Conservation (phyloP, 495 filamentous ascomycete genomes). For the Aspergillus asperescens region DNA sequence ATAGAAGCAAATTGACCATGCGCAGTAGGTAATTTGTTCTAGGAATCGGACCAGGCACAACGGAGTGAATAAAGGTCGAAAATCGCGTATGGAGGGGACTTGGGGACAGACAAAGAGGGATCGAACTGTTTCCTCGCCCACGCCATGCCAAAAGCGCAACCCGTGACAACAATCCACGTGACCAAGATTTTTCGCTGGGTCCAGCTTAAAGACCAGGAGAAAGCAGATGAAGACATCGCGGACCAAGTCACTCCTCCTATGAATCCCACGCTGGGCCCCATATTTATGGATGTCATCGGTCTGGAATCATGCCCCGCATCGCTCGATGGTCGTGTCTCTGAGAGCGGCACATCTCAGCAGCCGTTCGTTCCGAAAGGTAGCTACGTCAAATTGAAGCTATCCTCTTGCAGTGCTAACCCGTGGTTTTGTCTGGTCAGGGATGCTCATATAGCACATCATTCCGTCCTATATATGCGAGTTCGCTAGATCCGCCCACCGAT, state of each 20-base stretch:
- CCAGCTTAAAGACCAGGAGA: not conserved
- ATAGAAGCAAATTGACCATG: constrained; percentile 15
- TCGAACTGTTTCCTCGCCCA: constrained; percentile 23
- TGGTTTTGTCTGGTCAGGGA: constrained; percentile 1
- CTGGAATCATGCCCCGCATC: constrained; percentile 39
- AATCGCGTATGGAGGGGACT: constrained; percentile 5
- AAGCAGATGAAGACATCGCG: not conserved
- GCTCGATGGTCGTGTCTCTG: constrained; percentile 36
- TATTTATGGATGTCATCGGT: constrained; percentile 50
- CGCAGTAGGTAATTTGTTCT: not conserved
- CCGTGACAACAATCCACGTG: constrained; percentile 41
- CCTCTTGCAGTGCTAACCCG: not conserved
- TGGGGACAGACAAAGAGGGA: constrained; percentile 19
- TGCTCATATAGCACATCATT: constrained; percentile 9
- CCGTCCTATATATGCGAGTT: constrained; percentile 4
- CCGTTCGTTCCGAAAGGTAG: constrained; percentile 29
- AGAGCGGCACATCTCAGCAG: constrained; percentile 30
- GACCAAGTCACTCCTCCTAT: not conserved
- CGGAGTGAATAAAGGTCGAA: constrained; percentile 6
- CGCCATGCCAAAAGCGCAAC: constrained; percentile 37
- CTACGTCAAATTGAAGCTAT: not conserved
- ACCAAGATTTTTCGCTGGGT: constrained; percentile 24
- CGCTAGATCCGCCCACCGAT: not conserved
- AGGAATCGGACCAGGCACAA: constrained; percentile 4
- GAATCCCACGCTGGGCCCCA: constrained; percentile 14